Conservation (phyloP, 1,139 yeast genomes). For the Geotrichum fermentans region DNA sequence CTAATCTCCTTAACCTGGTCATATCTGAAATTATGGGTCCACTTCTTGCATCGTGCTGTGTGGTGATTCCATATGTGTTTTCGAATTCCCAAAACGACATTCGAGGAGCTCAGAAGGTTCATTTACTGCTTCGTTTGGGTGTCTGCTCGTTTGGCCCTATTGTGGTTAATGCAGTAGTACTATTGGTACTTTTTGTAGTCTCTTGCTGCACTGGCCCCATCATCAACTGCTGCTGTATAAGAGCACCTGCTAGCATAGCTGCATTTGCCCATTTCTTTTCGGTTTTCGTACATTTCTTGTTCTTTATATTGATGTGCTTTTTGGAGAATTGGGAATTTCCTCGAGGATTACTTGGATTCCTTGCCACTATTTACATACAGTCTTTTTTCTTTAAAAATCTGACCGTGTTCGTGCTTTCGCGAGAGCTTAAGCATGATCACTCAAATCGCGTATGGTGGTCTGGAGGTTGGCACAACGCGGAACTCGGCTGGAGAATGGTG, state of each 20-base stretch:
- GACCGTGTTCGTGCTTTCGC: slow-evolving; percentile 48
- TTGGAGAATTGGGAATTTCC: slow-evolving; percentile 61
- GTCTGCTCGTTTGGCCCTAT: slow-evolving; percentile 54
- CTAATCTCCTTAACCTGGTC: slow-evolving; percentile 49
- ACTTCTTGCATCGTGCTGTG: slow-evolving; percentile 41
- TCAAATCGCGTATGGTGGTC: slow-evolving; percentile 82
- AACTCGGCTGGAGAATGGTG: slow-evolving; percentile 53
- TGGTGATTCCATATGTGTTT: slow-evolving; percentile 59
- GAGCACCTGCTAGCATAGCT: slow-evolving; percentile 91
- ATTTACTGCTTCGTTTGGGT: slow-evolving; percentile 50
- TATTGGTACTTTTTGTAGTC: slow-evolving; percentile 44
- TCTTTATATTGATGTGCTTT: slow-evolving; percentile 58
- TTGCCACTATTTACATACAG: slow-evolving; percentile 55
- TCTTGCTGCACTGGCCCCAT: slow-evolving; percentile 59
- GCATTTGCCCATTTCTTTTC: slow-evolving; percentile 87
- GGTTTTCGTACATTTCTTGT: slow-evolving; percentile 49
- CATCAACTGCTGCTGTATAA: slow-evolving; percentile 85
- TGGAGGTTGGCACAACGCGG: slow-evolving; percentile 65
- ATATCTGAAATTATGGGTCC: slow-evolving; percentile 54
- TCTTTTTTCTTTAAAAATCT: slow-evolving; percentile 47
- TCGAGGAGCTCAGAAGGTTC: slow-evolving; percentile 43
- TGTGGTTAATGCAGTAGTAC: slow-evolving; percentile 43
- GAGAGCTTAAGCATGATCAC: slow-evolving; percentile 54
- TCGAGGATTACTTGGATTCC: slow-evolving; percentile 52
- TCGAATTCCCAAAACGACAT: slow-evolving; percentile 70